Conservation (phyloP, 23 red algal species). For the Gracilariopsis chorda region DNA sequence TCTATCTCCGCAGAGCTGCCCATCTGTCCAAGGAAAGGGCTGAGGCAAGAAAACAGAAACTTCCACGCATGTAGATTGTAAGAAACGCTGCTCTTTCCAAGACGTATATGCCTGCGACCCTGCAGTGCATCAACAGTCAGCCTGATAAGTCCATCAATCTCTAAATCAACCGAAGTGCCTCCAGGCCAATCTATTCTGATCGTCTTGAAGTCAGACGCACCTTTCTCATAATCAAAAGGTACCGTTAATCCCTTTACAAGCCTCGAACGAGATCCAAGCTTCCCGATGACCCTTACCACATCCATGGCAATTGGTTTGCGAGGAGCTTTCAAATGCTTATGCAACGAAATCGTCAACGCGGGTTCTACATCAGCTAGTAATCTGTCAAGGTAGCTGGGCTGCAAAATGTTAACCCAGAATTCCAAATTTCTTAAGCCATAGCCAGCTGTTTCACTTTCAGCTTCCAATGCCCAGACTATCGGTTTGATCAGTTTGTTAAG, state of each 20-base stretch:
- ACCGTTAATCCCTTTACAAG: not conserved
- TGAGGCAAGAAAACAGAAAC: constrained; percentile 31
- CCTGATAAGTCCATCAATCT: constrained; percentile 14
- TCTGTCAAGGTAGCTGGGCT: constrained; percentile 81
- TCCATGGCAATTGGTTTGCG: not conserved
- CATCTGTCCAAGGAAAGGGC: constrained; percentile 21
- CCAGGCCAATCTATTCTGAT: constrained; percentile 24
- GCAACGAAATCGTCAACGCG: constrained; percentile 41
- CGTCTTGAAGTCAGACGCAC: not conserved
- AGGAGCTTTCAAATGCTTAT: constrained; percentile 32
- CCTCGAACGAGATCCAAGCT: constrained; percentile 64
- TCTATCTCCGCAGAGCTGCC: not conserved
- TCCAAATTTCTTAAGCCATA: constrained; percentile 87
- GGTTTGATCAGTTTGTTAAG: constrained; percentile 78
- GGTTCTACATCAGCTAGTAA: constrained; percentile 78
- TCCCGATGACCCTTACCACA: constrained; percentile 75
- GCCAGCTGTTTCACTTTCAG: constrained; percentile 35
- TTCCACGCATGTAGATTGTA: constrained; percentile 40
- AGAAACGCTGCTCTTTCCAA: not conserved
- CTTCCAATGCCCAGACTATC: constrained; percentile 72
- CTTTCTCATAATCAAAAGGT: constrained; percentile 6
- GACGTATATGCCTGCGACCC: not conserved
- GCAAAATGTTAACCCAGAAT: constrained; percentile 98
- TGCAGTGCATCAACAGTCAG: constrained; percentile 10
- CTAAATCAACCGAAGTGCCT: not conserved